These are phyloP conservation scores for Rhodotorula sp. DNA, from an alignment of 1,284 basidiomycete genomes.

Conservation along the genomic window DNA sequence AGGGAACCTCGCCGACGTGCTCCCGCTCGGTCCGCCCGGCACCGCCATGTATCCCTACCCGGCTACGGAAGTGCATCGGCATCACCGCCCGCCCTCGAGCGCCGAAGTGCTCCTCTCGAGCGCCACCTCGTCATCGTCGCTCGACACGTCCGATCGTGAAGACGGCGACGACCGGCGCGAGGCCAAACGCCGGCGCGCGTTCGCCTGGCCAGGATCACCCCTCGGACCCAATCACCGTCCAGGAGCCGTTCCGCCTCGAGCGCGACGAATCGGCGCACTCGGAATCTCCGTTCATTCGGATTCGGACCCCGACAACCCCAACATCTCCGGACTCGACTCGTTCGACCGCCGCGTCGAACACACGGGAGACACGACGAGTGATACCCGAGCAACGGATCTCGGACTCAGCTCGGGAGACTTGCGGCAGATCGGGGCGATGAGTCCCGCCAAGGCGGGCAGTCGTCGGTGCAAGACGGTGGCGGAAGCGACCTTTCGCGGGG, in stretches of 20 bases:
- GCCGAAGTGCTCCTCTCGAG: constrained; percentile 24
- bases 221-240: not conserved
- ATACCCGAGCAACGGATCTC: constrained; percentile 22
- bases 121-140: constrained; percentile 16
- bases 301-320: constrained; percentile 18
- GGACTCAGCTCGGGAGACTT: constrained; percentile 12
- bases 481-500: constrained; percentile 24
- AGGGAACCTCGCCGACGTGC: not conserved
- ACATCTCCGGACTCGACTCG: constrained; percentile 22
- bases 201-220: not conserved
- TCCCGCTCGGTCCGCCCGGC: too few species aligned
- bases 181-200: not conserved
- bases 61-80: not conserved
- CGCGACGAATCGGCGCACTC: constrained; percentile 30
- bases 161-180: not conserved
- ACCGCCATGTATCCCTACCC: constrained; percentile 24
- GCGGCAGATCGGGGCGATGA: not conserved
- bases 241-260: constrained; percentile 10
- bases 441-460: not conserved
- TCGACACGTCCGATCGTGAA: constrained; percentile 4
- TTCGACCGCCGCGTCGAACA: constrained; percentile 10
- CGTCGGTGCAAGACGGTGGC: not conserved
- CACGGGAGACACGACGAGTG: constrained; percentile 10
- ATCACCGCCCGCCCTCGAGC: constrained; percentile 16
- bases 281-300: constrained; percentile 38